Percentiles rank a stretch among this genome's conserved stretches.
Evolutionary conservation across 257 asterid species (phyloP).

Genomic region (Lycium ferocissimum): DNA sequence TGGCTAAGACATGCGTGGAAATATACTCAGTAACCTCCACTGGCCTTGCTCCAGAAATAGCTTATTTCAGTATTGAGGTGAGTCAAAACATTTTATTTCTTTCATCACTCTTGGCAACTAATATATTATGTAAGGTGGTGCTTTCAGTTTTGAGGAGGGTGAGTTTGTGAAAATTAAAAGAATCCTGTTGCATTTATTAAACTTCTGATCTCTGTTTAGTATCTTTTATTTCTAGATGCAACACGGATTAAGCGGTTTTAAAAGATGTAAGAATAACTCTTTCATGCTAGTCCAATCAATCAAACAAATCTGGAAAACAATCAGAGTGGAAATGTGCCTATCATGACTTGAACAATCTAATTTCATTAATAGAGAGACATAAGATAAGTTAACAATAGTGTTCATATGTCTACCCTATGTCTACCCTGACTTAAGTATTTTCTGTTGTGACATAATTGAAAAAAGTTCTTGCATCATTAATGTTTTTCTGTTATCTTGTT

Average conservation of each 20-base stretch:
- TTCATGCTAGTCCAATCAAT: conserved; percentile 12
- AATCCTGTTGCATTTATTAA: background rate
- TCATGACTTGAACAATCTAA: background rate
- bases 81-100: conserved; percentile 28
- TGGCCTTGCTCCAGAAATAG: conserved; percentile 98
- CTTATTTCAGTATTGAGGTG: conserved; percentile 82
- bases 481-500: conserved; percentile 31
- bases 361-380: background rate
- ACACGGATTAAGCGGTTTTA: background rate
- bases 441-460: conserved; percentile 23
- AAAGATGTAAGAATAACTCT: background rate
- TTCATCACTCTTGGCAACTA: conserved; percentile 26
- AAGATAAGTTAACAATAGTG: background rate
- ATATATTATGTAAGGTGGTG: background rate
- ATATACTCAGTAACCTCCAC: conserved; percentile 87
- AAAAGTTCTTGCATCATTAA: background rate
- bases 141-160: conserved; percentile 22
- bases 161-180: background rate
- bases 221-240: background rate
- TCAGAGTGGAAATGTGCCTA: conserved; percentile 25
- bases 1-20: conserved; percentile 82
- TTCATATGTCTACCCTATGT: background rate
- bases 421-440: background rate
- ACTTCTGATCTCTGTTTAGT: background rate
- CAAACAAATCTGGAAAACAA: conserved; percentile 22